These are phyloP conservation scores for Polyplosphaeria fusca DNA, from an alignment of 495 filamentous ascomycete genomes.

Conservation along the genomic window DNA sequence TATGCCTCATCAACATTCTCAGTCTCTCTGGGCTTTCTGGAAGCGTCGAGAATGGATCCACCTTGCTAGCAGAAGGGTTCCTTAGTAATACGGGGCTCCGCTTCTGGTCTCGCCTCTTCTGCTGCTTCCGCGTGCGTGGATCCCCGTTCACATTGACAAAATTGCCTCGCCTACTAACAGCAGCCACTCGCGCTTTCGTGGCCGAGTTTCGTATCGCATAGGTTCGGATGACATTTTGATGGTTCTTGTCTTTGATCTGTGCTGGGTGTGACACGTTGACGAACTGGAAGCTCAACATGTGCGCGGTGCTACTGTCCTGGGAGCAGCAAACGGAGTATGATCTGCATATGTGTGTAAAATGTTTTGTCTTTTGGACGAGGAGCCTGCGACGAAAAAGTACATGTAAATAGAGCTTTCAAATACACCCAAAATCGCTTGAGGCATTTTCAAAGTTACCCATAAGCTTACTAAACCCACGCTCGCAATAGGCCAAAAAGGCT, in stretches of 20 bases:
- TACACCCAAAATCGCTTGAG: no score
- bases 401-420: no score
- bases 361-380: no score
- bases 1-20: neutral
- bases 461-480: no score
- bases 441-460: no score
- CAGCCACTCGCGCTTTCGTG: neutral
- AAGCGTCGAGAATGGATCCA: slow-evolving; percentile 14
- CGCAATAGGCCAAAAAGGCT: no score
- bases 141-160: neutral
- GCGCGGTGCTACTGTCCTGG: no score
- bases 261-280: slow-evolving; percentile 4
- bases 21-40: slow-evolving; percentile 1
- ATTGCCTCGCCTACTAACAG: neutral
- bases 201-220: slow-evolving; percentile 2
- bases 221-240: neutral
- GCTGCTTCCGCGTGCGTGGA: neutral
- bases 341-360: no score
- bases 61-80: neutral
- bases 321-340: no score
- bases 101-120: neutral
- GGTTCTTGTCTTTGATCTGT: slow-evolving; percentile 4
- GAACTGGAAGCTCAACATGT: slow-evolving; percentile 4
- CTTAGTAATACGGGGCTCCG: neutral
- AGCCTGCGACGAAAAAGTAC: no score